These are phyloP conservation scores for Chaetomium tenue DNA, from an alignment of 495 filamentous ascomycete genomes.

Conservation along the genomic window DNA sequence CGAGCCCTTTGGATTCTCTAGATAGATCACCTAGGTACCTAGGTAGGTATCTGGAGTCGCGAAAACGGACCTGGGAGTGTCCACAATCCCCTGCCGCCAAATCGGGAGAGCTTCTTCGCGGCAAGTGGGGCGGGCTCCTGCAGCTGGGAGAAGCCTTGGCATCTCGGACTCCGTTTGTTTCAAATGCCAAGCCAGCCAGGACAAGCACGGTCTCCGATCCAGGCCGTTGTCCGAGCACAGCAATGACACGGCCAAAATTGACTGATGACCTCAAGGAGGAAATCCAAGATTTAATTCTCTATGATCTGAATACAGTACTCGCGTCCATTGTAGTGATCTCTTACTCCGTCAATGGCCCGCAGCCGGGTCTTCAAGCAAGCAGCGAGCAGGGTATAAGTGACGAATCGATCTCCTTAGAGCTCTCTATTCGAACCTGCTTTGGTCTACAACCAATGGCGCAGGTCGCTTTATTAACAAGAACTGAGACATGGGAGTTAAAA, in stretches of 20 bases:
- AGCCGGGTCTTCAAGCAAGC: no score
- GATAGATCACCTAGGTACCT: no score
- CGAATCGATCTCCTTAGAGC: not conserved
- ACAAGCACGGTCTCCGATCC: not conserved
- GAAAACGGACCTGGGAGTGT: not conserved
- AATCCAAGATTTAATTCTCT: no score
- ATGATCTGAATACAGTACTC: no score
- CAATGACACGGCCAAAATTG: no score
- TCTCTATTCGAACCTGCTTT: not conserved
- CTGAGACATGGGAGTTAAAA: not conserved
- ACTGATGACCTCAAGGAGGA: no score
- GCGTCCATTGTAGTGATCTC: no score
- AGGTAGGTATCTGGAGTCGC: not conserved
- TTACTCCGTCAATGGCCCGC: no score
- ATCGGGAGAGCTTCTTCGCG: constrained; percentile 15
- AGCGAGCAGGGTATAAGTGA: no score
- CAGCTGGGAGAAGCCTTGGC: not conserved
- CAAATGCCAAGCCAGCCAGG: constrained; percentile 15
- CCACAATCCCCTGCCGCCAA: not conserved
- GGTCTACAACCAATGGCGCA: not conserved
- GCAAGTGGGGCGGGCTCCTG: constrained; percentile 2
- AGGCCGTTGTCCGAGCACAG: no score
- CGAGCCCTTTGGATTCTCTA: not conserved
- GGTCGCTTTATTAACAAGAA: not conserved
- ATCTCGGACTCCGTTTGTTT: not conserved